These are phyloP conservation scores for Phytophthora hybrid DNA, from an alignment of 352 stramenopile species.

Conservation along the genomic window DNA sequence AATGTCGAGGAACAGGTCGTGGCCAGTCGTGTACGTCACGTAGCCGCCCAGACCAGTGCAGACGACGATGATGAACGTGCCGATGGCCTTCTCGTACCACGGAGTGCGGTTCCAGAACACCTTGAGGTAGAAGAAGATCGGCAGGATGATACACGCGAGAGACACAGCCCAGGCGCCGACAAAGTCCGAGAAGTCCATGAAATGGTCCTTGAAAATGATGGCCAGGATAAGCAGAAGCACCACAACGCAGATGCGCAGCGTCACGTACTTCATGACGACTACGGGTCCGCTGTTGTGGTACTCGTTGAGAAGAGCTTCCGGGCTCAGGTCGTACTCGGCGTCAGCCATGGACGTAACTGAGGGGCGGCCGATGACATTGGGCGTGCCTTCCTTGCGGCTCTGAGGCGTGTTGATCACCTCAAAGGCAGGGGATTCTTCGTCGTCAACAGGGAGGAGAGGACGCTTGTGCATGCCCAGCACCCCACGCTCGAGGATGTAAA, in stretches of 20 bases:
- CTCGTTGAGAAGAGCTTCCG: slow-evolving; percentile 38
- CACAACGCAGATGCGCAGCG: slow-evolving; percentile 47
- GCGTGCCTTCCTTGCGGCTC: slow-evolving; percentile 23
- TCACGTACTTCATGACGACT: slow-evolving; percentile 47
- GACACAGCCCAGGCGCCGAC: slow-evolving; percentile 60
- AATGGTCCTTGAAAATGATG: slow-evolving; percentile 65
- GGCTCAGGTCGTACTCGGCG: slow-evolving; percentile 40
- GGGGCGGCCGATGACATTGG: slow-evolving; percentile 14
- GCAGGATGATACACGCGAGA: slow-evolving; percentile 70
- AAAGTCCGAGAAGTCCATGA: slow-evolving; percentile 71
- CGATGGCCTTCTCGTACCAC: slow-evolving; percentile 48
- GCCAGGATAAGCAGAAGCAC: slow-evolving; percentile 51
- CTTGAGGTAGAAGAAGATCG: slow-evolving; percentile 76
- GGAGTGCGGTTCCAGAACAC: slow-evolving; percentile 51
- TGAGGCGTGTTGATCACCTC: slow-evolving; percentile 23
- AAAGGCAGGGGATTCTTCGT: slow-evolving; percentile 36
- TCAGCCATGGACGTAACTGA: slow-evolving; percentile 45
- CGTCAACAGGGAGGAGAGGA: slow-evolving; percentile 11
- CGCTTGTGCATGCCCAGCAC: slow-evolving; percentile 61
- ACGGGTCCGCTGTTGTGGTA: slow-evolving; percentile 44
- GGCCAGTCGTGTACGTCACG: slow-evolving; percentile 49
- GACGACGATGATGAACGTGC: slow-evolving; percentile 41
- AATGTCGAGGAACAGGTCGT: slow-evolving; percentile 41
- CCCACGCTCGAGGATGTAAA: slow-evolving; percentile 51
- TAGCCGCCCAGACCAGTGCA: slow-evolving; percentile 44